Conservation (phyloP, 768 basidiomycete genomes). For the Boletus pseudo-olivaceus region DNA sequence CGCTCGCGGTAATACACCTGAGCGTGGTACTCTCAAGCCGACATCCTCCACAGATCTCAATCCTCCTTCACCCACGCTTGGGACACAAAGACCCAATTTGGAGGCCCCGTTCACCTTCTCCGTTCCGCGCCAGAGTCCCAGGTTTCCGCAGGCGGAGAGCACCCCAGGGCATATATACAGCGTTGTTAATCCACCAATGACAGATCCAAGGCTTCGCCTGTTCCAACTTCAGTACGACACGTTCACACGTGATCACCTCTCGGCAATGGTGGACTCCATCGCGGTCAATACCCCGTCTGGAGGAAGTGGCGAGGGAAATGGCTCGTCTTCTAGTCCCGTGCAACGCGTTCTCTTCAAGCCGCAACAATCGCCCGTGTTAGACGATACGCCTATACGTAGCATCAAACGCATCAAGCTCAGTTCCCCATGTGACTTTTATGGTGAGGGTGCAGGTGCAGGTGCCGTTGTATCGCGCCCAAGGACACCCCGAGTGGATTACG, state of each 20-base stretch:
- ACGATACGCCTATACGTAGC: slow-evolving; percentile 60
- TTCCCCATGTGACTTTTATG: slow-evolving; percentile 57
- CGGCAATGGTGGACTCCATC: slow-evolving; percentile 91
- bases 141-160: slow-evolving; percentile 55
- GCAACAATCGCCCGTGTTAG: slow-evolving; percentile 40
- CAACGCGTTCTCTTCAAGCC: slow-evolving; percentile 44
- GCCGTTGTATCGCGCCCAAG: slow-evolving; percentile 49
- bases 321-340: slow-evolving; percentile 43
- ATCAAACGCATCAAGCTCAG: slow-evolving; percentile 80
- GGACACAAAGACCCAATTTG: slow-evolving; percentile 44
- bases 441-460: slow-evolving; percentile 45
- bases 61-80: slow-evolving; percentile 22
- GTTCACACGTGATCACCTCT: slow-evolving; percentile 90
- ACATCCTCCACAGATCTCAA: slow-evolving; percentile 7
- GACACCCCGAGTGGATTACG: slow-evolving; percentile 58
- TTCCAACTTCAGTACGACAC: slow-evolving; percentile 97
- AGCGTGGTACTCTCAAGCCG: slow-evolving; percentile 6
- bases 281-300: slow-evolving; percentile 73
- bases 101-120: slow-evolving; percentile 75
- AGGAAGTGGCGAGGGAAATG: slow-evolving; percentile 42
- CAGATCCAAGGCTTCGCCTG: slow-evolving; percentile 75
- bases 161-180: slow-evolving; percentile 41
- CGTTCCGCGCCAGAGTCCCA: slow-evolving; percentile 45
- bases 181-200: slow-evolving; percentile 35
- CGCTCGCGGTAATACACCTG: slow-evolving; percentile 8